A percentile compares a stretch with the other conserved stretches of the same genome.
These are phyloP conservation scores for Fusarium sp. DNA, from an alignment of 2,329 filamentous ascomycete species.

Conservation along the genomic window DNA sequence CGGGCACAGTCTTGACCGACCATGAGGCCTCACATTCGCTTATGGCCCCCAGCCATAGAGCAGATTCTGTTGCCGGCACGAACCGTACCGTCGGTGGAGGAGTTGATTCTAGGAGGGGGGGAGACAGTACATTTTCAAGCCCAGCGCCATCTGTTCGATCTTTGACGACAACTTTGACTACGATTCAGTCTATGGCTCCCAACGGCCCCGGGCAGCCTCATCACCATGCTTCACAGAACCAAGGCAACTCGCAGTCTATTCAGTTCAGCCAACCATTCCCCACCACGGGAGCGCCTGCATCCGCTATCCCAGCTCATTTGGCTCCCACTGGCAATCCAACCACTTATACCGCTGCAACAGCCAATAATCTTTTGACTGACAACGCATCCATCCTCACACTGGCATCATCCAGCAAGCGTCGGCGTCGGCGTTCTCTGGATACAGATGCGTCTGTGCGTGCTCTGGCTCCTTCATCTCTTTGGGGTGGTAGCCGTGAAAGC, in stretches of 20 bases:
- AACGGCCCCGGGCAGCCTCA: slow-evolving; percentile 55
- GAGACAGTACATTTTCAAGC: slow-evolving; percentile 82
- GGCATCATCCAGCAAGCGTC: slow-evolving; percentile 82
- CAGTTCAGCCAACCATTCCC: slow-evolving; percentile 75
- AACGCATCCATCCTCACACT: slow-evolving; percentile 88
- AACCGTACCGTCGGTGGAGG: slow-evolving; percentile 75
- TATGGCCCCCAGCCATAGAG: slow-evolving; percentile 77
- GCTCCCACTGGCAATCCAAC: slow-evolving; percentile 69
- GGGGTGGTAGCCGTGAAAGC: slow-evolving; percentile 83
- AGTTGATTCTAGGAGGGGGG: slow-evolving; percentile 75
- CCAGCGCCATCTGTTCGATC: slow-evolving; percentile 84
- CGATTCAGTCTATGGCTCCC: slow-evolving; percentile 79
- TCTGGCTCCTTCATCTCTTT: slow-evolving; percentile 83
- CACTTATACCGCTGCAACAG: slow-evolving; percentile 81
- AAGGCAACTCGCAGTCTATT: slow-evolving; percentile 61
- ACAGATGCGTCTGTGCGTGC: slow-evolving; percentile 88
- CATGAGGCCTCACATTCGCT: slow-evolving; percentile 80
- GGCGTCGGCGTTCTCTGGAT: slow-evolving; percentile 81
- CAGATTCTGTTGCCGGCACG: slow-evolving; percentile 76
- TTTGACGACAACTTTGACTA: slow-evolving; percentile 84
- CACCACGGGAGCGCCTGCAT: slow-evolving; percentile 70
- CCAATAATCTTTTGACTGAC: slow-evolving; percentile 84
- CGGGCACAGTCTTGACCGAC: slow-evolving; percentile 86
- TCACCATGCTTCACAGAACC: slow-evolving; percentile 50
- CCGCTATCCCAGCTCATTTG: slow-evolving; percentile 78